Conservation (phyloP, 2,329 filamentous ascomycete genomes). For the Ophiostoma pallidulum region DNA sequence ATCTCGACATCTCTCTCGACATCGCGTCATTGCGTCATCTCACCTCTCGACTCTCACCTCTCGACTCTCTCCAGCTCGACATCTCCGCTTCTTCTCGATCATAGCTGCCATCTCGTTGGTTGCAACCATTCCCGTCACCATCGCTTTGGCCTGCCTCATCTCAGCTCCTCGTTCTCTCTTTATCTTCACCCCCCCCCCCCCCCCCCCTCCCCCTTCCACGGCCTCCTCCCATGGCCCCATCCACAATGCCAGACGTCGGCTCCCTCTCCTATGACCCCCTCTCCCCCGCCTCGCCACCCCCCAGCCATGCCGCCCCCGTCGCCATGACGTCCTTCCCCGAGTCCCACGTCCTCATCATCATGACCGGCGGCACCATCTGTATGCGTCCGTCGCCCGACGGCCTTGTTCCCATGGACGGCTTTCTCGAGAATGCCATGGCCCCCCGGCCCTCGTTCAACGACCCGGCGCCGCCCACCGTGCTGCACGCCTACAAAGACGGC, state of each 20-base stretch:
- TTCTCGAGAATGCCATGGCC: constrained; percentile 73
- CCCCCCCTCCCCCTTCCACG: too few relatives aligned
- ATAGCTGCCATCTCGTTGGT: too few relatives aligned
- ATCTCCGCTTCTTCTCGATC: too few relatives aligned
- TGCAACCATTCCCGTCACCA: too few relatives aligned
- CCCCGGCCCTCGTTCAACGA: constrained; percentile 83
- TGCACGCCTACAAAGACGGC: constrained; percentile 44
- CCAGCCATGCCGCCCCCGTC: too few relatives aligned
- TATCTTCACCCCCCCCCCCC: too few relatives aligned
- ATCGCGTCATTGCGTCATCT: not conserved
- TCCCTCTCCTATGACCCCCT: too few relatives aligned
- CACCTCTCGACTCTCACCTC: not conserved
- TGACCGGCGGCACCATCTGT: constrained; percentile 84
- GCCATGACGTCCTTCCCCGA: constrained; percentile 43
- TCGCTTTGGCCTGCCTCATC: too few relatives aligned
- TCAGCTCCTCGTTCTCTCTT: too few relatives aligned
- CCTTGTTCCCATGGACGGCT: constrained; percentile 69
- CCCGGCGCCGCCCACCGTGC: constrained; percentile 40
- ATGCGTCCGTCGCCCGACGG: constrained; percentile 78
- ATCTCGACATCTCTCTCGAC: not conserved
- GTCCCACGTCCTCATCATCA: constrained; percentile 77
- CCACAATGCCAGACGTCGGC: too few relatives aligned
- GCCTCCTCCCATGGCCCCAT: too few relatives aligned
- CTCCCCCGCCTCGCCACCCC: too few relatives aligned
- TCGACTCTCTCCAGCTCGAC: not conserved